A percentile compares a stretch with the other conserved stretches of the same genome.
phyloP scores from a whole-genome alignment of 2,329 filamentous ascomycete genomes.

The Rutstroemia sp. region DNA sequence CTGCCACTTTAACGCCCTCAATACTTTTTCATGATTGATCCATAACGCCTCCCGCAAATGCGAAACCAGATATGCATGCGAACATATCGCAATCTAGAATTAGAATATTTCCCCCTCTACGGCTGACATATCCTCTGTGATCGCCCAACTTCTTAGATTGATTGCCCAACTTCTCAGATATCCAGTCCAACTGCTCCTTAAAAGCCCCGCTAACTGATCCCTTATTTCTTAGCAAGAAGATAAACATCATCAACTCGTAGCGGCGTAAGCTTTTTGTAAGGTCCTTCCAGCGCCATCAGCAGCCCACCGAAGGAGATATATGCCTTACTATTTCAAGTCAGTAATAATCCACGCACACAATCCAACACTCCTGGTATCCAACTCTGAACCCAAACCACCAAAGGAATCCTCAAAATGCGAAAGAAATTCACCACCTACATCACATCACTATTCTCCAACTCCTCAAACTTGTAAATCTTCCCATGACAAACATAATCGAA shows the following conservation, averaged over 20 bases:
- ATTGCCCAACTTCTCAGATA: too few species aligned
- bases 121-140: too few species aligned
- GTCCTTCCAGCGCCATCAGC: conserved; percentile 83
- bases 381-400: too few species aligned
- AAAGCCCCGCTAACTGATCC: background rate
- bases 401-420: background rate
- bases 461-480: conserved; percentile 84
- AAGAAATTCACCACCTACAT: conserved; percentile 57
- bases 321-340: conserved; percentile 59
- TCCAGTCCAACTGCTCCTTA: too few species aligned
- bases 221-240: conserved; percentile 83
- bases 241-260: conserved; percentile 92
- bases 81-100: background rate
- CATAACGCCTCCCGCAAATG: conserved; percentile 19
- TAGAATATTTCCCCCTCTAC: background rate
- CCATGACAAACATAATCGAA: conserved; percentile 86
- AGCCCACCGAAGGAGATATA: conserved; percentile 93
- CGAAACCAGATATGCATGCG: conserved; percentile 17
- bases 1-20: conserved; percentile 12
- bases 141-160: too few species aligned
- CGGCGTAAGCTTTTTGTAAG: conserved; percentile 90
- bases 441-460: conserved; percentile 68
- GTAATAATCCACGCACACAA: background rate
- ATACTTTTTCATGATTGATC: conserved; percentile 18
- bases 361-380: background rate